These are phyloP conservation scores for Themeda triandra DNA, from an alignment of 176 grass and related monocot species.

Conservation along the genomic window DNA sequence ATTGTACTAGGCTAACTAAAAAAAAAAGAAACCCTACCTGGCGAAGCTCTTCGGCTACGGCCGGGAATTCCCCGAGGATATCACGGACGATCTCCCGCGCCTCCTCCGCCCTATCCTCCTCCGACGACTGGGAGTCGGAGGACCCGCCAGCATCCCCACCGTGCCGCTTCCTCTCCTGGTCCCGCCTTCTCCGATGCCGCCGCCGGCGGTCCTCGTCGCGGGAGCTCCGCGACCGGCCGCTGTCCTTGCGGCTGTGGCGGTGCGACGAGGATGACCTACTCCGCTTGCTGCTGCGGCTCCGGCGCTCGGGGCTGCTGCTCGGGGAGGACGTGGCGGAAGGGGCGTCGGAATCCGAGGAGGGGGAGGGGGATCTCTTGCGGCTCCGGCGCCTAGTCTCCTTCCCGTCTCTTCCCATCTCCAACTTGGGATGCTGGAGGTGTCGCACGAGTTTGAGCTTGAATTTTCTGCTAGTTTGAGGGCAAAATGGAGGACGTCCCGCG, in stretches of 20 bases:
- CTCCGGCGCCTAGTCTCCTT: constrained; percentile 37
- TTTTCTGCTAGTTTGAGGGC: background rate
- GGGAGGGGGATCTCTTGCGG: constrained; percentile 41
- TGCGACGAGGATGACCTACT: constrained; percentile 31
- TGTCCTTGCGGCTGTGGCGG: constrained; percentile 34
- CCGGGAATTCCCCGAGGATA: constrained; percentile 61
- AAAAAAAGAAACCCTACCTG: constrained; percentile 37
- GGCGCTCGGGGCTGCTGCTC: constrained; percentile 43
- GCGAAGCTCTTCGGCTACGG: constrained; percentile 48
- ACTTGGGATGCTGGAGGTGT: background rate
- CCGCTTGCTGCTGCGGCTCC: constrained; percentile 39
- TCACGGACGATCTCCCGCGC: constrained; percentile 52
- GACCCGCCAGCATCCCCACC: background rate
- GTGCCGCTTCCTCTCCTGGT: constrained; percentile 11
- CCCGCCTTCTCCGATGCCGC: background rate
- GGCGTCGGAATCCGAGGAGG: constrained; percentile 4
- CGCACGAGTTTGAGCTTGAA: background rate
- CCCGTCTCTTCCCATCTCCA: constrained; percentile 20
- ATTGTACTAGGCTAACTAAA: background rate
- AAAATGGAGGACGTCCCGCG: background rate
- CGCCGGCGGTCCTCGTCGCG: constrained; percentile 29
- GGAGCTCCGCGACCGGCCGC: constrained; percentile 35
- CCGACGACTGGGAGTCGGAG: constrained; percentile 30
- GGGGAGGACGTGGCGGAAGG: constrained; percentile 25
- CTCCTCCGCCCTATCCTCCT: constrained; percentile 34